Base-by-base conservation (phyloP, 73 alveolate species). In the Paramecium octaurelia region DNA sequence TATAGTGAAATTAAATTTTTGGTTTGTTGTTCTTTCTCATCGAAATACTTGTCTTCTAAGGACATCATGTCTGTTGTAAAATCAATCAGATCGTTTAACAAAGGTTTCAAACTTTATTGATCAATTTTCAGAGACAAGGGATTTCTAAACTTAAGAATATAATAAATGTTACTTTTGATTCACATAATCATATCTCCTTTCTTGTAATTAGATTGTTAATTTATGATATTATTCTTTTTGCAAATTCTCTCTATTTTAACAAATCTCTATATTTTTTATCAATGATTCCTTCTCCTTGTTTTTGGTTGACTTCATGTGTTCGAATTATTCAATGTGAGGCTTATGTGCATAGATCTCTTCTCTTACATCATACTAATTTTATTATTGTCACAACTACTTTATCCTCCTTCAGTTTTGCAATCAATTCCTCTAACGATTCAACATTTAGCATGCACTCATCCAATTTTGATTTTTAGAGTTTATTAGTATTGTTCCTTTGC, bases 141-240 rank as follows among this genome's bases (percentile, higher is more conserved):
- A 64, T 64, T 64, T 64, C 84, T 64, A 64, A 31, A 64, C 84
- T 64, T 64, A 64, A 64, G 84, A 64, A 64, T 64, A 34, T 64
- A 27, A 64, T 64, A 31, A 34, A 64, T 31, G 3, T 64, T 64
- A 64, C 84, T 64, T 64, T 34, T 64, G 48, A 64, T 64, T 64
- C 12, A 64, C 84, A 64, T 64, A 64, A 64, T 64, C 84, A 64
- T 64, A 64, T 64, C 84, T 64, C 27, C 12, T 31, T 4, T 64
- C 46, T 34, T 64, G 31, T 64, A 64, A 64, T 31, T 34, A 10
- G 2, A 12, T 24, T 64, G 42, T 64, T 64, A 64, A 64, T 24
- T 64, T 64, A 27, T 64, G 50, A 64, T 31, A 64, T 12, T 64
- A 34, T 8, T 27, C 84, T 64, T 64, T 31, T 31, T 64, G 31